A percentile compares a stretch with the other conserved stretches of the same genome.
Evolutionary conservation across 1,284 basidiomycete species (phyloP).

Genomic region (Meripilus lineatus): DNA sequence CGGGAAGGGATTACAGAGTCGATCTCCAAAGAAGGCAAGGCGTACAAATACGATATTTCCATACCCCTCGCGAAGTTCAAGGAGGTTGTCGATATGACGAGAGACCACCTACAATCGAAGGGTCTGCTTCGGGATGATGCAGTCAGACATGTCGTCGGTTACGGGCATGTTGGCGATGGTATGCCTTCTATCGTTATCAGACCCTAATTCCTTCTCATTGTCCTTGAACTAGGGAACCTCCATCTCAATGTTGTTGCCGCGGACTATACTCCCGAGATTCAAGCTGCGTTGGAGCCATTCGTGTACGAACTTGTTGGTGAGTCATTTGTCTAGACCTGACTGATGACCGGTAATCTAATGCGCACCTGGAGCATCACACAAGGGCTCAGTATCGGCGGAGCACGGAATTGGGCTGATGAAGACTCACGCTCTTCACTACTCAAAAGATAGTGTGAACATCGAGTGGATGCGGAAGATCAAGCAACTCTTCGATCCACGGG

Average conservation of each 20-base stretch:
- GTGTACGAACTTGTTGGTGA: constrained; percentile 89
- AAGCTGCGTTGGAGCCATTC: constrained; percentile 89
- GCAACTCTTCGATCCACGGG: constrained; percentile 84
- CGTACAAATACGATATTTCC: constrained; percentile 98
- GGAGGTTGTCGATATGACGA: constrained; percentile 79
- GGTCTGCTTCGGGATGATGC: constrained; percentile 71
- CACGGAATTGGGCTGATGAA: constrained; percentile 97
- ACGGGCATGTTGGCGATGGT: constrained; percentile 97
- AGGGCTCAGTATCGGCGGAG: constrained; percentile 94
- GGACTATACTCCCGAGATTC: constrained; percentile 79
- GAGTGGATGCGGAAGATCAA: constrained; percentile 91
- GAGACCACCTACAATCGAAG: constrained; percentile 68
- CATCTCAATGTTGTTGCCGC: constrained; percentile 94
- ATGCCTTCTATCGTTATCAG: constrained; percentile 21
- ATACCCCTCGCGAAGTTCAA: constrained; percentile 90
- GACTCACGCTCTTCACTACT: constrained; percentile 86
- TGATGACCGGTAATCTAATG: constrained; percentile 5
- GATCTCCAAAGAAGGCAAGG: constrained; percentile 89
- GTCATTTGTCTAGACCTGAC: constrained; percentile 25
- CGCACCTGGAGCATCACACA: constrained; percentile 47
- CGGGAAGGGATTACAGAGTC: constrained; percentile 96
- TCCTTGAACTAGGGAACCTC: constrained; percentile 66
- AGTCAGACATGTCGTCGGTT: constrained; percentile 85
- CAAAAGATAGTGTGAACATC: constrained; percentile 78
- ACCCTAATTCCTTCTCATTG: constrained; percentile 11